These are phyloP conservation scores for Clavispora carvajalis DNA, from an alignment of 805 yeast genomes.

Conservation along the genomic window DNA sequence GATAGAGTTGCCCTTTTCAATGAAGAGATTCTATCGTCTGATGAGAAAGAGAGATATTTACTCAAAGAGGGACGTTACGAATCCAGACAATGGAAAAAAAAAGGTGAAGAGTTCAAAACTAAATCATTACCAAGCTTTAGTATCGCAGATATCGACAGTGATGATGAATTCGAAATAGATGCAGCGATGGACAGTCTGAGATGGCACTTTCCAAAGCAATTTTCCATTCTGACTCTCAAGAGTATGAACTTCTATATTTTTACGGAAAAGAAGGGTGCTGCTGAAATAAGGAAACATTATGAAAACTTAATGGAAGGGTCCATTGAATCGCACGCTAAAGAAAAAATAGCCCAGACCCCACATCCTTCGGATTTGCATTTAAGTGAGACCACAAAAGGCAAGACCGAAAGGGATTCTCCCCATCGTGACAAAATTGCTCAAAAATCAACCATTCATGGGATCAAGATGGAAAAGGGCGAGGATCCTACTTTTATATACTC, in stretches of 20 bases:
- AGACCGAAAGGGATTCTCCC: too few relatives aligned
- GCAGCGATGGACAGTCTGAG: background rate
- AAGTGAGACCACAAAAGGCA: too few relatives aligned
- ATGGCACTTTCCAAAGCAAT: conserved; percentile 27
- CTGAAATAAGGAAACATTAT: background rate
- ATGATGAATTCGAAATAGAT: background rate
- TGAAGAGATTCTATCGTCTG: background rate
- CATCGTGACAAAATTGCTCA: too few relatives aligned
- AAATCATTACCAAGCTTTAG: background rate
- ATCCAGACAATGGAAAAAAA: background rate
- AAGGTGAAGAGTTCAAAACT: background rate
- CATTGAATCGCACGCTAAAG: background rate
- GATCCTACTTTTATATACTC: too few relatives aligned
- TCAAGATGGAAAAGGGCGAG: too few relatives aligned
- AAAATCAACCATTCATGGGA: too few relatives aligned
- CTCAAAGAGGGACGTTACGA: too few relatives aligned
- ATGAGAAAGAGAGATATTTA: background rate
- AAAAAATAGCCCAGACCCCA: too few relatives aligned
- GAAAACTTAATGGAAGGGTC: background rate
- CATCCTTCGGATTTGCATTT: too few relatives aligned
- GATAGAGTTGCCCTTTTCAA: conserved; percentile 13
- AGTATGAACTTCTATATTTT: conserved; percentile 16
- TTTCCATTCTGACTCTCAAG: conserved; percentile 28
- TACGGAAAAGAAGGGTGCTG: background rate
- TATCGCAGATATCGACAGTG: background rate